Evolutionary conservation across 495 filamentous ascomycete genomes (phyloP).

Genomic region (Apodospora peruviana): DNA sequence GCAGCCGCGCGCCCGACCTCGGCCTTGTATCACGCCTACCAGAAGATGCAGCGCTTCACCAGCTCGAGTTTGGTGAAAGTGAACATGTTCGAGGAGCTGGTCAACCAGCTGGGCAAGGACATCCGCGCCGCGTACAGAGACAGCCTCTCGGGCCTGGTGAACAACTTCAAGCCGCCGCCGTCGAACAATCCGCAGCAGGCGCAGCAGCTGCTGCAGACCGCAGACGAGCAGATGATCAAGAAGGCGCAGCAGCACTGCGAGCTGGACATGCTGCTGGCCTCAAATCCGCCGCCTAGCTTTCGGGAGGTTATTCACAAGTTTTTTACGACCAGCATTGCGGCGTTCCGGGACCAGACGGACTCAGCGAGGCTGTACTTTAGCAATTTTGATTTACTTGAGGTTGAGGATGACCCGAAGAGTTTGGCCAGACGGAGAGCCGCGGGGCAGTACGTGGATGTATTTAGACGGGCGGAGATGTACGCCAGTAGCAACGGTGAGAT

Average conservation of each 20-base stretch:
- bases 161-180: constrained; percentile 22
- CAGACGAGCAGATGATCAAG: constrained; percentile 32
- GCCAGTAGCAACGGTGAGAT: background rate
- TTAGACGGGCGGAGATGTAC: constrained; percentile 27
- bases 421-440: constrained; percentile 19
- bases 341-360: constrained; percentile 35
- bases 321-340: constrained; percentile 35
- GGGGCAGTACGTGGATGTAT: constrained; percentile 35
- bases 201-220: constrained; percentile 21
- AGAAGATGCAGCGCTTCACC: constrained; percentile 39
- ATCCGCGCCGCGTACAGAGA: constrained; percentile 43
- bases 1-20: constrained; percentile 17
- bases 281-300: constrained; percentile 41
- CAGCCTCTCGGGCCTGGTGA: constrained; percentile 25
- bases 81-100: constrained; percentile 44
- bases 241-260: constrained; percentile 34
- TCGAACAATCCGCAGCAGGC: constrained; percentile 19
- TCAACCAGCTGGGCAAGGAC: constrained; percentile 34
- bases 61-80: constrained; percentile 37
- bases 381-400: constrained; percentile 43
- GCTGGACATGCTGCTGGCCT: constrained; percentile 43
- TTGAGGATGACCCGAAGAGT: constrained; percentile 31
- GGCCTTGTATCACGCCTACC: constrained; percentile 40
- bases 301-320: constrained; percentile 42
- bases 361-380: constrained; percentile 45